A percentile compares a stretch with the other conserved stretches of the same genome.
Conservation (phyloP, 345 rosid genomes). For the Raphanus raphanistrum region DNA sequence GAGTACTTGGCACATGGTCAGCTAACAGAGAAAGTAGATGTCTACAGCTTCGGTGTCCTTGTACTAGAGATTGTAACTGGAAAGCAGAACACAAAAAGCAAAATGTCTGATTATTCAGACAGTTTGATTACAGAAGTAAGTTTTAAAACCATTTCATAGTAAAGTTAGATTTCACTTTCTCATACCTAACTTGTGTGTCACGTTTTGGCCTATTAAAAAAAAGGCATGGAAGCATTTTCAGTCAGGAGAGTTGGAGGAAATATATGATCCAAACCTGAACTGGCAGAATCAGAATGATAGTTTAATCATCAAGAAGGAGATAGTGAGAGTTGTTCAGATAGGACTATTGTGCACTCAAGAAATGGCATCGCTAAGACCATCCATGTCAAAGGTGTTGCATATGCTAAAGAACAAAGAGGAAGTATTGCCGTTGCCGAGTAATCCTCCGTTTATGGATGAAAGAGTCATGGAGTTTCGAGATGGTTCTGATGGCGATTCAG, state of each 20-base stretch:
- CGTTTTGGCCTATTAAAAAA: slow-evolving; percentile 2
- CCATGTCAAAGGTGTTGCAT: slow-evolving; percentile 73
- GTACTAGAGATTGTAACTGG: slow-evolving; percentile 79
- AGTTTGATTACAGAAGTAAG: slow-evolving; percentile 80
- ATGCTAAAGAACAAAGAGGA: slow-evolving; percentile 73
- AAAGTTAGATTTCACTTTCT: not conserved
- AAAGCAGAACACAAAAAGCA: slow-evolving; percentile 71
- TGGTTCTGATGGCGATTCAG: slow-evolving; percentile 50
- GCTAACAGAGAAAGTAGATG: slow-evolving; percentile 88
- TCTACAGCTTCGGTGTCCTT: slow-evolving; percentile 87
- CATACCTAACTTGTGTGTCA: slow-evolving; percentile 16
- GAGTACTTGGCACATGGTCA: slow-evolving; percentile 92
- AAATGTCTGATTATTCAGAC: slow-evolving; percentile 70
- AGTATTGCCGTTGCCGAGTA: slow-evolving; percentile 61
- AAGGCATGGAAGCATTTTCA: slow-evolving; percentile 85
- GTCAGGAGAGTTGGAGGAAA: slow-evolving; percentile 61
- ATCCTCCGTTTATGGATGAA: slow-evolving; percentile 89
- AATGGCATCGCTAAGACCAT: slow-evolving; percentile 61
- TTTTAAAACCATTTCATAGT: not conserved
- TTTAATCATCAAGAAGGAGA: slow-evolving; percentile 52
- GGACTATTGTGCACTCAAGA: slow-evolving; percentile 88
- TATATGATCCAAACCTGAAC: slow-evolving; percentile 66
- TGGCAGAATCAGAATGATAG: slow-evolving; percentile 42
- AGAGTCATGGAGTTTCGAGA: slow-evolving; percentile 74
- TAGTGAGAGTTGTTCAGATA: slow-evolving; percentile 64